Conservation (phyloP, 1,139 yeast genomes). For the Suhomyces yuchorum region DNA sequence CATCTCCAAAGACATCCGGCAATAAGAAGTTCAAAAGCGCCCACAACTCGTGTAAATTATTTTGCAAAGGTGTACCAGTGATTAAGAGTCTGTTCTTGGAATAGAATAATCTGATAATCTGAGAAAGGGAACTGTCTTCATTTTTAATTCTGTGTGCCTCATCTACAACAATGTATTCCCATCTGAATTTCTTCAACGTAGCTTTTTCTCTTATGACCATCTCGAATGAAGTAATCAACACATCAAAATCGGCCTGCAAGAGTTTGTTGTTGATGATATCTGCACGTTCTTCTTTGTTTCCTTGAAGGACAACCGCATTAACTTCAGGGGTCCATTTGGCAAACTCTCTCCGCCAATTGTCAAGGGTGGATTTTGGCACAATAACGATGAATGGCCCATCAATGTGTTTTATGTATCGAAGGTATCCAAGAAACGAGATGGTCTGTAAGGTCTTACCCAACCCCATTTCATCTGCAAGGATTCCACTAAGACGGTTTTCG, state of each 20-base stretch:
- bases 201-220: constrained; percentile 76
- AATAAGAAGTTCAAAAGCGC: constrained; percentile 72
- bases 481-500: constrained; percentile 85
- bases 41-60: constrained; percentile 79
- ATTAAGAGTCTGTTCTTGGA: constrained; percentile 69
- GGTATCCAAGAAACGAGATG: constrained; percentile 75
- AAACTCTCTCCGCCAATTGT: constrained; percentile 80
- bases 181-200: constrained; percentile 60
- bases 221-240: constrained; percentile 72
- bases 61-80: constrained; percentile 82
- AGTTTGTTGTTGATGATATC: constrained; percentile 52
- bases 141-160: constrained; percentile 84
- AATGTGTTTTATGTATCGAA: constrained; percentile 59
- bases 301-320: constrained; percentile 65
- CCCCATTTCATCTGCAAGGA: constrained; percentile 98
- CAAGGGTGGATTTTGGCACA: constrained; percentile 78
- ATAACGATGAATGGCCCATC: constrained; percentile 75
- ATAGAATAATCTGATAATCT: constrained; percentile 71
- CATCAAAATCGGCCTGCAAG: constrained; percentile 67
- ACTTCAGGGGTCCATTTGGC: constrained; percentile 80
- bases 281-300: constrained; percentile 68
- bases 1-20: constrained; percentile 78
- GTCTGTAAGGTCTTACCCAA: constrained; percentile 95
- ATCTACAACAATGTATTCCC: constrained; percentile 77
- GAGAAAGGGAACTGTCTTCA: constrained; percentile 73